Evolutionary conservation across 106 monocot species (phyloP), one percentile per base, ranked within the genome.

Genomic region (Acorus gramineus): DNA sequence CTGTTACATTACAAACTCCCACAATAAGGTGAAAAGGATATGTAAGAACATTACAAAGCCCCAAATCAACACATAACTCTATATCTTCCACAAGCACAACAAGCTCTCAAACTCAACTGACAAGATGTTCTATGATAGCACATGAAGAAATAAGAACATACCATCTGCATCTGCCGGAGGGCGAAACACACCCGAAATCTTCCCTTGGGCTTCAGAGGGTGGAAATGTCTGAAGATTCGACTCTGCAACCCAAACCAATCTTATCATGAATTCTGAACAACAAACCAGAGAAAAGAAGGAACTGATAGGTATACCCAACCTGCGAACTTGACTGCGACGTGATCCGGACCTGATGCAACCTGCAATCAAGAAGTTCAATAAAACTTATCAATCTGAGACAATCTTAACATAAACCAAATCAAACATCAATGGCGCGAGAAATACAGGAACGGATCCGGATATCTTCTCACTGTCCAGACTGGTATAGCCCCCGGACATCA

Each of bases 91-190:
- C 28, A 28, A 28, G 28, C 28, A 28, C 1, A 28, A 28, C 28
- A 28, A 28, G 28, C 0, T 0, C 28, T 28, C 28, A 28, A 28
- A 28, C 28, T 28, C 28, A 28, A 28, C 28, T 28, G 28, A 28
- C 28, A 28, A 28, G 28, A 28, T 28, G 28, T 28, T 0, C 28
- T 28, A 28, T 28, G 28, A 28, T 28, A 28, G 28, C 28, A 28
- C 28, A 28, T 28, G 28, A 28, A 28, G 28, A 28, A 28, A 69
- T 76, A 44, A 44, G 3, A 11, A 28, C 14, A 14, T 71, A 90
- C 90, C 86, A 57, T 90, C 90, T 14, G 90, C 90, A 73, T 90
- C 90, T 47, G 80, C 68, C 6, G 90, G 90, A 13, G 90, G 90
- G 5, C 78, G 80, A 61, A 81, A 86, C 28, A 66, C 69, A 45